Conservation (phyloP, 208 protist species). For the Trypanosoma boissoni region DNA sequence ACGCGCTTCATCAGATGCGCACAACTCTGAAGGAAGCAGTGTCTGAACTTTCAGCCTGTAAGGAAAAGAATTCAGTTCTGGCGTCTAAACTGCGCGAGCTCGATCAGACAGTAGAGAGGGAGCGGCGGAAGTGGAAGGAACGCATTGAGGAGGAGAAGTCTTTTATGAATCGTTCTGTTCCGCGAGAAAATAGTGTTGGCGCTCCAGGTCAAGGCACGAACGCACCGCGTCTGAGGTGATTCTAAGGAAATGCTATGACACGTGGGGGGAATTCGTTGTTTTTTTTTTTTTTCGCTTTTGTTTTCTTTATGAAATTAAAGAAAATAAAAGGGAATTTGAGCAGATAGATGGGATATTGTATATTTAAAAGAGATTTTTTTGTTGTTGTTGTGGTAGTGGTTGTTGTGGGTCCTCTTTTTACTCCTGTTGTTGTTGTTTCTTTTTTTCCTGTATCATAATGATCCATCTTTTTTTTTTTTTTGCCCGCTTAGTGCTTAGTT, state of each 20-base stretch:
- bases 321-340: too few relatives aligned
- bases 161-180: constrained; percentile 34
- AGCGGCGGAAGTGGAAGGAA: constrained; percentile 61
- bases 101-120: constrained; percentile 60
- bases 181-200: neutral
- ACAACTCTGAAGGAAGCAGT: constrained; percentile 58
- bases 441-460: constrained; percentile 18
- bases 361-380: too few relatives aligned
- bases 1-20: constrained; percentile 60
- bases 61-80: constrained; percentile 59
- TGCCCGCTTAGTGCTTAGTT: neutral
- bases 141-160: constrained; percentile 65
- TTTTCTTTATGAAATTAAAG: too few relatives aligned
- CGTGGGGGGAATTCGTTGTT: neutral
- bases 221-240: too few relatives aligned
- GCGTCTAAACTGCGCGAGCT: constrained; percentile 61
- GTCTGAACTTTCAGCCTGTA: constrained; percentile 54
- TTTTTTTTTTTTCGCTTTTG: neutral
- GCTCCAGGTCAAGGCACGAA: too few relatives aligned
- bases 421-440: constrained; percentile 6
- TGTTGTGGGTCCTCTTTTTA: constrained; percentile 1
- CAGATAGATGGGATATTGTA: too few relatives aligned
- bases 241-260: too few relatives aligned
- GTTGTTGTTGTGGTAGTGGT: too few relatives aligned
- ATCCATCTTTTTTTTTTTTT: constrained; percentile 12